phyloP scores from a whole-genome alignment of 176 grass and related monocot species.

The Neostapfia colusana region DNA sequence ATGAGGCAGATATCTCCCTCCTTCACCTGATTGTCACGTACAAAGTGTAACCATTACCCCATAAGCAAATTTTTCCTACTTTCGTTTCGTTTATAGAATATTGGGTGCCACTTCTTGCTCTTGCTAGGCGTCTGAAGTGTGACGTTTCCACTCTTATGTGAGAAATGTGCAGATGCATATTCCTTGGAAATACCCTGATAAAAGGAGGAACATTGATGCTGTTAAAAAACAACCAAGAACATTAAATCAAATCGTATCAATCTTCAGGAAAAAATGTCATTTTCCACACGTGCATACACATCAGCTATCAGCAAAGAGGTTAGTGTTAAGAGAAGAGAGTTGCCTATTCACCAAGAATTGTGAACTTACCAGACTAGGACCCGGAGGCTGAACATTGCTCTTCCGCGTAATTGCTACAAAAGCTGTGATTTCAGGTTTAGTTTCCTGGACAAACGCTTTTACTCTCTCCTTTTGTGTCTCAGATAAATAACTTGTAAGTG shows the following conservation, averaged over 20 bases:
- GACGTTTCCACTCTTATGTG: background rate
- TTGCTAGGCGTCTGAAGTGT: conserved; percentile 25
- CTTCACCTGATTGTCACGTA: conserved; percentile 47
- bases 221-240: background rate
- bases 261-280: background rate
- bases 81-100: conserved; percentile 20
- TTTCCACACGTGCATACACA: background rate
- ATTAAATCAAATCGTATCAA: background rate
- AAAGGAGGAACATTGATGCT: background rate
- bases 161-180: conserved; percentile 39
- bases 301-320: no score
- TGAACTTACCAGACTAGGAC: conserved; percentile 31
- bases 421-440: conserved; percentile 5
- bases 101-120: conserved; percentile 44
- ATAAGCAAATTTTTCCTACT: background rate
- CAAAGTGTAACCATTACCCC: conserved; percentile 48
- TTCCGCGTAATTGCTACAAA: conserved; percentile 43
- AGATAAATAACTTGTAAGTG: conserved; percentile 8
- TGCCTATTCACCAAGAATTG: background rate
- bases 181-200: conserved; percentile 31
- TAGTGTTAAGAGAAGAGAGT: background rate
- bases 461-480: conserved; percentile 16
- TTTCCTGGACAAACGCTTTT: background rate
- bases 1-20: conserved; percentile 50
- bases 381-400: background rate